A percentile compares a stretch with the other conserved stretches of the same genome.
Evolutionary conservation across 2,329 filamentous ascomycete genomes (phyloP).

Genomic region (Fusarium piperis): DNA sequence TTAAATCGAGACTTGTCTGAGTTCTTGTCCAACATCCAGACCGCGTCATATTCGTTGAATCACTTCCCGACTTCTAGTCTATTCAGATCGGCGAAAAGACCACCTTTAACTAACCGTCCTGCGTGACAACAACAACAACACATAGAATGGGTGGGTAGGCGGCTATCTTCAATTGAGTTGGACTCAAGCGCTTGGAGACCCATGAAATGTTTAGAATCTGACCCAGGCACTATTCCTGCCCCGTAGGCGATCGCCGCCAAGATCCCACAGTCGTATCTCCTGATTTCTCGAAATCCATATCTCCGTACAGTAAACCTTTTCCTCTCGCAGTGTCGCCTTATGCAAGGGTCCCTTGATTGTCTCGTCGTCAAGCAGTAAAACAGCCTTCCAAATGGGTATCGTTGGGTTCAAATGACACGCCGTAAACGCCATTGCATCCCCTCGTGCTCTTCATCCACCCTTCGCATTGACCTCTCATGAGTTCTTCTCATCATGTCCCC

Average conservation of each 20-base stretch:
- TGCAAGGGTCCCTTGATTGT: not conserved
- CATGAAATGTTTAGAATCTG: not conserved
- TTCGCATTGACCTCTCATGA: not conserved
- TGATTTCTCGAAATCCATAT: not conserved
- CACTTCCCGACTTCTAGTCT: not conserved
- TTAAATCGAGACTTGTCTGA: not conserved
- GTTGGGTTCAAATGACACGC: constrained; percentile 23
- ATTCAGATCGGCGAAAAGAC: not conserved
- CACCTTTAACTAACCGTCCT: not conserved
- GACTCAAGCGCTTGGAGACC: not conserved
- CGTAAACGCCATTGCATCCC: constrained; percentile 28
- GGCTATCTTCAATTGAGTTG: not conserved
- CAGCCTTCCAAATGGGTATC: constrained; percentile 34
- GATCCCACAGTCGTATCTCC: not conserved
- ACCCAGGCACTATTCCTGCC: not conserved
- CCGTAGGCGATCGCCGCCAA: not conserved
- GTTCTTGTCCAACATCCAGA: not conserved
- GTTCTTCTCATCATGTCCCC: not conserved
- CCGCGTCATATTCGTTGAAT: not conserved
- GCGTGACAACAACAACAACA: not conserved
- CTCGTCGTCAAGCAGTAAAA: not conserved
- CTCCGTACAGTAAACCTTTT: not conserved
- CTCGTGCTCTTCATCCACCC: not conserved
- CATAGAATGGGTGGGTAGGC: not conserved
- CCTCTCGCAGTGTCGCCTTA: not conserved